phyloP scores from a whole-genome alignment of 1,284 basidiomycete species.

The Stereum hirsutum region DNA sequence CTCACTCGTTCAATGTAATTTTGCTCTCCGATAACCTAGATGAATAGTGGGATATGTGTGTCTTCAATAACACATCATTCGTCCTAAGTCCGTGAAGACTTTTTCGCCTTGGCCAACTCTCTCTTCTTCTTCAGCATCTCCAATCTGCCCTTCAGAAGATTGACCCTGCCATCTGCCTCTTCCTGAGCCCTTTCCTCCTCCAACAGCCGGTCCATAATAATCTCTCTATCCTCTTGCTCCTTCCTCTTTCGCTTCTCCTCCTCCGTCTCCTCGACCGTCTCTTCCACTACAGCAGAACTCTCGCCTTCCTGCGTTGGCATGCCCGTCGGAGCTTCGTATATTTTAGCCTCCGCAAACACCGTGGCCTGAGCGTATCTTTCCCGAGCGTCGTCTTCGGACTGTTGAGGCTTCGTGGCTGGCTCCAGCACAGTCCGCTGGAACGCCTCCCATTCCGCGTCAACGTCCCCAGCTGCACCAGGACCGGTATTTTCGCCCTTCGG shows the following conservation, averaged over 20 bases:
- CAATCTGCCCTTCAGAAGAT: slow-evolving; percentile 50
- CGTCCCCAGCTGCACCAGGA: slow-evolving; percentile 16
- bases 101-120: slow-evolving; percentile 28
- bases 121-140: slow-evolving; percentile 53
- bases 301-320: slow-evolving; percentile 32
- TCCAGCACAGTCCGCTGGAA: slow-evolving; percentile 58
- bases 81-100: slow-evolving; percentile 6
- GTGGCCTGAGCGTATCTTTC: slow-evolving; percentile 64
- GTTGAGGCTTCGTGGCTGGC: slow-evolving; percentile 16
- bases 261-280: slow-evolving; percentile 28
- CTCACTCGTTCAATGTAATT: neutral
- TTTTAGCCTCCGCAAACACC: slow-evolving; percentile 55
- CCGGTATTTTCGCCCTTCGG: slow-evolving; percentile 10
- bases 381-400: slow-evolving; percentile 18
- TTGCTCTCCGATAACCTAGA: too few relatives aligned
- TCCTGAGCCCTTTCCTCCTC: slow-evolving; percentile 79
- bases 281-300: slow-evolving; percentile 15
- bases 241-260: slow-evolving; percentile 34
- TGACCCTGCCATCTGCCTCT: slow-evolving; percentile 71
- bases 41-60: too few relatives aligned
- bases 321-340: slow-evolving; percentile 41
- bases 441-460: slow-evolving; percentile 60
- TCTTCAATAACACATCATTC: neutral
- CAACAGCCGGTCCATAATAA: slow-evolving; percentile 73
- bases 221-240: slow-evolving; percentile 64